Evolutionary conservation across 176 grass and related monocot genomes (phyloP), one percentile per base, ranked within the genome.

Genomic region (Aegilops bicornis): DNA sequence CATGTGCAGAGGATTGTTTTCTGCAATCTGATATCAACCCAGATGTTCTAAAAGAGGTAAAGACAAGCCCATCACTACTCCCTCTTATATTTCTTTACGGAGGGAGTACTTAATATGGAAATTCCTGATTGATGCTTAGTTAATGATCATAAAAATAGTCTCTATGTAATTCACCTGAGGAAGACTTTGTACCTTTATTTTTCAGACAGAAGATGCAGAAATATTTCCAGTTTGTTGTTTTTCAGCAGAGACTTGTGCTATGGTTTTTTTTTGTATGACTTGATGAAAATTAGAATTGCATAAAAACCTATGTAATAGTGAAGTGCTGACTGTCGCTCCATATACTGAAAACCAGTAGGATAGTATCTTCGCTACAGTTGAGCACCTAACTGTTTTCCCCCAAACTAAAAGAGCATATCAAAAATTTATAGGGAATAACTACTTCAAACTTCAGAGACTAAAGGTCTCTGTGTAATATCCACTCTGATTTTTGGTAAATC

Each of bases 41-140:
- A 62, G 76, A 88, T 86, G 79, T 89, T 92, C n/a, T 98, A 24
- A 94, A 94, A 78, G 91, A 95, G 93, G 93, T 94, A 89, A 89
- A 35, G 11, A 37, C 58, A 17, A 47, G 56, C 69, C 69, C 69
- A 33, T 79, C 17, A 52, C 29, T 73, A 22, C 2, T 52, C 36
- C 36, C 36, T 37, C 36, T 37, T 37, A 37, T 37, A 37, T 37
- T 37, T 37, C 36, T 37, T 37, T 37, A 37, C 36, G 36, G 36
- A 37, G 36, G 36, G 36, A 37, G 7, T 85, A 81, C 73, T 75
- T 63, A 25, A 1, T 47, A 47, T 47, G 47, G 61, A 9, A 52
- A 20, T 10, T 78, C 20, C 11, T 58, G 15, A 15, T 20, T 71
- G 36, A 74, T 66, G 54, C 36, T 62, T 82, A 60, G 30, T 43